Conservation (phyloP, 345 rosid species). For the Zanthoxylum bungeanum region DNA sequence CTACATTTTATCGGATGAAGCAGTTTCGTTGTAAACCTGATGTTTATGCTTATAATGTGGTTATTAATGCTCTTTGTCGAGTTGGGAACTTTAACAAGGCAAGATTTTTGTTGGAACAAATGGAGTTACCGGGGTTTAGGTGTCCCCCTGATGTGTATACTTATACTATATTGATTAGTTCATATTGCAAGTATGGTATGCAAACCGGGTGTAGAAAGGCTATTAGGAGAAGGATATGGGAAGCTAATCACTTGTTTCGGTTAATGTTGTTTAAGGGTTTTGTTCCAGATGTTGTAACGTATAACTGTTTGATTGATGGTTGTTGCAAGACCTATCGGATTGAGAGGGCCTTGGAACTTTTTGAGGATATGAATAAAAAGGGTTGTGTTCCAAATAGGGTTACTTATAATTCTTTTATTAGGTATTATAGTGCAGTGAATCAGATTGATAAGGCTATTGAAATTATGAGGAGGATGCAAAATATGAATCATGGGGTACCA, state of each 20-base stretch:
- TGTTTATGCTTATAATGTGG: conserved; percentile 69
- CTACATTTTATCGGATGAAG: conserved; percentile 70
- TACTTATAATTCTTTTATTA: conserved; percentile 75
- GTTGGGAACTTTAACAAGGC: conserved; percentile 84
- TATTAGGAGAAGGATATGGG: conserved; percentile 77
- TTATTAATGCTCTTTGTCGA: conserved; percentile 67
- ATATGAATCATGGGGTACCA: conserved; percentile 64
- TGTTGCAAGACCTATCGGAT: conserved; percentile 74
- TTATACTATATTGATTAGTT: conserved; percentile 67
- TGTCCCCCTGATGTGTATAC: conserved; percentile 73
- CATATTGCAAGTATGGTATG: conserved; percentile 71
- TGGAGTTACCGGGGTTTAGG: conserved; percentile 81
- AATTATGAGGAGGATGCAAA: conserved; percentile 73
- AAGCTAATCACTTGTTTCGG: conserved; percentile 81
- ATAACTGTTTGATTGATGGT: conserved; percentile 85
- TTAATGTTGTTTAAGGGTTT: conserved; percentile 80
- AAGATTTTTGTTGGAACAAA: conserved; percentile 62
- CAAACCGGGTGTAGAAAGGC: conserved; percentile 85
- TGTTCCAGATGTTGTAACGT: conserved; percentile 77
- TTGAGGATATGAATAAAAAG: conserved; percentile 69
- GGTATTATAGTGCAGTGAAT: conserved; percentile 72
- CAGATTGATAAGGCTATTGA: conserved; percentile 69
- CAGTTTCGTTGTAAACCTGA: conserved; percentile 72
- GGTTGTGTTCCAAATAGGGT: conserved; percentile 68
- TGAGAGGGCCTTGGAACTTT: conserved; percentile 72